These are phyloP conservation scores for Fimicolochytrium jonesii DNA, from an alignment of 192 early-diverging fungal species.

Conservation along the genomic window DNA sequence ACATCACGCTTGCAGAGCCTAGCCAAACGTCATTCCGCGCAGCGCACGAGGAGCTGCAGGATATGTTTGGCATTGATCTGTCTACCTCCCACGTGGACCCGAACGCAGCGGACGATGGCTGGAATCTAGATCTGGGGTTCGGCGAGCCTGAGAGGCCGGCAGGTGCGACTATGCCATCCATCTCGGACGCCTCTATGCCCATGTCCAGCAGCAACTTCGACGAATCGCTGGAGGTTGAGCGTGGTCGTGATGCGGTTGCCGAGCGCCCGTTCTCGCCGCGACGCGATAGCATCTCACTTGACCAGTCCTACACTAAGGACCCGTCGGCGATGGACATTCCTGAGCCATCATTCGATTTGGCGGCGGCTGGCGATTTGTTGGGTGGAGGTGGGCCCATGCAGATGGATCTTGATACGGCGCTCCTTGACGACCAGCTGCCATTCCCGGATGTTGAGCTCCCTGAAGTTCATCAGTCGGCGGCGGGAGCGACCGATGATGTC, in stretches of 20 bases:
- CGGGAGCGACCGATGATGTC: too few species aligned
- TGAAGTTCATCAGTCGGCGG: too few species aligned
- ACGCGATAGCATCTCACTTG: constrained; percentile 6
- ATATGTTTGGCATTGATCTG: constrained; percentile 18
- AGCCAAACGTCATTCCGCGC: constrained; percentile 5
- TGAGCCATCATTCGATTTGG: neutral
- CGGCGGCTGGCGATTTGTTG: too few species aligned
- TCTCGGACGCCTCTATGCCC: neutral
- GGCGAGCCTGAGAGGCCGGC: constrained; percentile 34
- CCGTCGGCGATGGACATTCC: constrained; percentile 8
- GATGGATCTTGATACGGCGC: constrained; percentile 15
- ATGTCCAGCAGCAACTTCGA: neutral
- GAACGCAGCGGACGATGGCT: constrained; percentile 35
- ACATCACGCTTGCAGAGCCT: constrained; percentile 60
- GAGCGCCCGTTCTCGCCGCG: constrained; percentile 22
- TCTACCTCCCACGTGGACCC: neutral
- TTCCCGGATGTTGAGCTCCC: neutral
- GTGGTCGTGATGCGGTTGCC: constrained; percentile 45
- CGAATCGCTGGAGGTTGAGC: constrained; percentile 50
- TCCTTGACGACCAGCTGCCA: neutral
- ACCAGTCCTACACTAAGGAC: constrained; percentile 1
- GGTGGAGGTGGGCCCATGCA: too few species aligned
- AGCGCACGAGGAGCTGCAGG: constrained; percentile 16
- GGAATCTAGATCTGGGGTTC: constrained; percentile 37
- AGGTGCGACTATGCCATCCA: neutral